Evolutionary conservation across 371 early-diverging fungal species (phyloP).

Genomic region (Actinomortierella wolfii): DNA sequence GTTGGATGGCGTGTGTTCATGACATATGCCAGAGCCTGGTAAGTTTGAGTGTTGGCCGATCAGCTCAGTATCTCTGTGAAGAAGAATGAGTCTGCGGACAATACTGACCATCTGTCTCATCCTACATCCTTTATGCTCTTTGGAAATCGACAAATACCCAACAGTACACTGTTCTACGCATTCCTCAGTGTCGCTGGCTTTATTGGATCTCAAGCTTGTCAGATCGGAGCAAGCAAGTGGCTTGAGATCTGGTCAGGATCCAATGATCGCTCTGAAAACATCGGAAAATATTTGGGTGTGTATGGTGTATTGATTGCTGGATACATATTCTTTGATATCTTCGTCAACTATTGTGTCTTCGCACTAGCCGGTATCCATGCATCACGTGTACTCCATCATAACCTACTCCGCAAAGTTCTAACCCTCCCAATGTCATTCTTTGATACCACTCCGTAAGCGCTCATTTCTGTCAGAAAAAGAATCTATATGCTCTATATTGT

Average conservation of each 20-base stretch:
- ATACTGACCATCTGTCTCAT: no score
- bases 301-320: conserved; percentile 17
- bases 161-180: background rate
- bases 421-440: conserved; percentile 75
- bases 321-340: conserved; percentile 13
- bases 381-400: conserved; percentile 9
- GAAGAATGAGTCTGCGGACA: no score
- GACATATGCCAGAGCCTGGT: conserved; percentile 56
- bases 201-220: conserved; percentile 49
- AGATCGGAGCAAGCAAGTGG: conserved; percentile 65
- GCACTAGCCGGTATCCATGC: conserved; percentile 23
- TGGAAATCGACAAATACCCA: no score
- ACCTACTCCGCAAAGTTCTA: conserved; percentile 35
- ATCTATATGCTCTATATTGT: no score
- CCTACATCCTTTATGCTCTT: no score
- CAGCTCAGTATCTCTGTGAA: no score
- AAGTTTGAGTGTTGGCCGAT: no score
- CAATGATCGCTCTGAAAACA: conserved; percentile 8
- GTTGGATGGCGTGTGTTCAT: conserved; percentile 58
- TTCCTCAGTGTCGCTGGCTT: conserved; percentile 9
- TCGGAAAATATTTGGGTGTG: conserved; percentile 33
- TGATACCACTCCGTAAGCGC: conserved; percentile 61
- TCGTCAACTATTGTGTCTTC: conserved; percentile 18
- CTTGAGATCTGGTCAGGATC: conserved; percentile 57
- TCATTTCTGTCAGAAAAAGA: conserved; percentile 48